Evolutionary conservation across 2,329 filamentous ascomycete species (phyloP), one percentile per base, ranked within the genome.

Genomic region (Pseudophaeomoniella oleicola): DNA sequence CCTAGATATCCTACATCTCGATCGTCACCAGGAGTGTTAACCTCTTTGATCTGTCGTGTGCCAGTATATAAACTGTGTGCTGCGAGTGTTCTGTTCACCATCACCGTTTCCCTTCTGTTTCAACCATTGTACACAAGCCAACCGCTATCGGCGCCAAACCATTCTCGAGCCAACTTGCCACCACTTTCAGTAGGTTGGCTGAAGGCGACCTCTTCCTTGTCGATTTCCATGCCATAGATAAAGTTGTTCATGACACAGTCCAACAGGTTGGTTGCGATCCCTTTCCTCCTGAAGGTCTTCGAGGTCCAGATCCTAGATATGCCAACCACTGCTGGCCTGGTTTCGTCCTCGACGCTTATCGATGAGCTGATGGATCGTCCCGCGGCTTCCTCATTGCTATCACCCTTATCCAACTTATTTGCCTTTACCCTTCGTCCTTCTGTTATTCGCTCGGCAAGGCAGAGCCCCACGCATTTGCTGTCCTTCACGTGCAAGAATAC

Each of bases 301-400:
- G 69, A 72, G 0, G 72, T 75, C 76, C 76, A 81, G 44, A 81
- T 74, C 18, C 76, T 66, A 16, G 75, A 76, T 16, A 81, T 67
- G 13, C 74, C 72, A 37, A 78, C 60, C n/a, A 69, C 58, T 2
- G 68, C 72, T 2, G 62, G 55, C n/a, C 19, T 42, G 4, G 57
- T 45, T 32, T 59, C 54, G 16, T 57, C 53, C 36, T 59, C 58
- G 22, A 66, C 56, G 2, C 60, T 64, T 39, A 72, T 57, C 3
- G 62, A 62, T 1, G 59, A 63, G 41, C 56, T 54, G 36, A 50
- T 43, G 16, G 47, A 37, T 19, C 19, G 35, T 5, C 38, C 18
- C 12, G 41, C 30, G 11, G 43, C 39, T 16, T 45, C 42, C 27
- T 40, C 42, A 10, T 48, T 44, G 22, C 22, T 27, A n/a, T 27